phyloP scores from a whole-genome alignment of 2,329 filamentous ascomycete genomes.

The Botrytis paeoniae region DNA sequence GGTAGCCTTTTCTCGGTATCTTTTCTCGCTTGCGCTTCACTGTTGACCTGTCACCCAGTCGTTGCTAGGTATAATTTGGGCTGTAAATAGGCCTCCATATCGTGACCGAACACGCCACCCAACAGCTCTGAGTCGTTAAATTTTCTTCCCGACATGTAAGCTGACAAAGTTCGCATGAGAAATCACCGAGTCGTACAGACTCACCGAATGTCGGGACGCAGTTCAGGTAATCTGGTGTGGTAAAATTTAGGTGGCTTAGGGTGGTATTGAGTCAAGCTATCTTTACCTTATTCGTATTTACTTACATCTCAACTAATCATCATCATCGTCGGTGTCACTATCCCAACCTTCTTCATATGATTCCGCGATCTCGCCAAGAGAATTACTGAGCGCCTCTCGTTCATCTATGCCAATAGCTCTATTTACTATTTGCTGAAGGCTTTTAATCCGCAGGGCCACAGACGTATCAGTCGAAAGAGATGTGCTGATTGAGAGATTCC shows the following conservation, averaged over 20 bases:
- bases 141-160: slow-evolving; percentile 2
- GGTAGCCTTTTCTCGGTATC: not conserved
- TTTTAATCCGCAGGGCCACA: slow-evolving; percentile 66
- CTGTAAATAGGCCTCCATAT: not conserved
- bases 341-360: slow-evolving; percentile 88
- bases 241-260: slow-evolving; percentile 3
- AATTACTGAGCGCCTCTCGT: slow-evolving; percentile 77
- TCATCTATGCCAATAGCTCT: slow-evolving; percentile 70
- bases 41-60: not conserved
- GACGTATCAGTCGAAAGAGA: slow-evolving; percentile 71
- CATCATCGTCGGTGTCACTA: slow-evolving; percentile 70
- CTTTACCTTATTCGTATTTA: slow-evolving; percentile 1
- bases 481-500: slow-evolving; percentile 50
- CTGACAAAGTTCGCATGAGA: not conserved
- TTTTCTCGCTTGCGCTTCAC: slow-evolving; percentile 1
- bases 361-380: slow-evolving; percentile 77
- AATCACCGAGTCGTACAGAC: not conserved
- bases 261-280: slow-evolving; percentile 1
- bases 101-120: slow-evolving; percentile 6
- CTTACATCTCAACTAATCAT: slow-evolving; percentile 39
- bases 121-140: slow-evolving; percentile 1
- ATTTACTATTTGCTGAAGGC: slow-evolving; percentile 60
- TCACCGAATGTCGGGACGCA: not conserved
- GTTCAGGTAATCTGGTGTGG: not conserved
- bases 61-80: not conserved